A percentile compares a stretch with the other conserved stretches of the same genome.
Evolutionary conservation across 169 alveolate species (phyloP).

Genomic region (Eimeria mitis): DNA sequence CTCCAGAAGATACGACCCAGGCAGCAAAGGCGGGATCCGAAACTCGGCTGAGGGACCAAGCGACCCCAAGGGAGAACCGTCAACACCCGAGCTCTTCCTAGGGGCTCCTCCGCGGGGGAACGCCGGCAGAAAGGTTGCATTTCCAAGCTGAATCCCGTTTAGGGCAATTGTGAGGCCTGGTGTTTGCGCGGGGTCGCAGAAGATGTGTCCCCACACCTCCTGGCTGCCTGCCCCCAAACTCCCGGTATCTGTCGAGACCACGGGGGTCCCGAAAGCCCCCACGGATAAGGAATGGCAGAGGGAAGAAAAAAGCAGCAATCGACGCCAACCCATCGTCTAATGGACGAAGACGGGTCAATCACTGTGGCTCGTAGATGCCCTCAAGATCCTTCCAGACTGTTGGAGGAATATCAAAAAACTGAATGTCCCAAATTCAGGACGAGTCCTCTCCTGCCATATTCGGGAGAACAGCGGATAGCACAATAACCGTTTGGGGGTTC

Average conservation of each 20-base stretch:
- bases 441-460: not conserved
- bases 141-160: conserved; percentile 46
- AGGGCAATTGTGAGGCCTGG: conserved; percentile 47
- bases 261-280: not conserved
- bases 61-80: not conserved
- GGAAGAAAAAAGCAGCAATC: not conserved
- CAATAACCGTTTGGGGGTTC: not conserved
- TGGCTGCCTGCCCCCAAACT: not conserved
- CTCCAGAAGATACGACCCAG: conserved; percentile 66
- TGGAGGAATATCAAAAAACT: not conserved
- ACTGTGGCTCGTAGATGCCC: not conserved
- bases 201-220: conserved; percentile 33
- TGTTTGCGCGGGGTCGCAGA: conserved; percentile 30
- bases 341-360: not conserved
- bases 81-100: not conserved
- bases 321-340: conserved; percentile 9
- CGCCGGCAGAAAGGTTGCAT: conserved; percentile 35
- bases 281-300: not conserved
- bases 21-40: conserved; percentile 51
- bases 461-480: not conserved
- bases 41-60: conserved; percentile 30
- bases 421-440: not conserved
- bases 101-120: not conserved
- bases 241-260: not conserved
- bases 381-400: not conserved